These are phyloP conservation scores for Nitzschia sp. DNA, from an alignment of 108 stramenopile genomes.

Conservation along the genomic window DNA sequence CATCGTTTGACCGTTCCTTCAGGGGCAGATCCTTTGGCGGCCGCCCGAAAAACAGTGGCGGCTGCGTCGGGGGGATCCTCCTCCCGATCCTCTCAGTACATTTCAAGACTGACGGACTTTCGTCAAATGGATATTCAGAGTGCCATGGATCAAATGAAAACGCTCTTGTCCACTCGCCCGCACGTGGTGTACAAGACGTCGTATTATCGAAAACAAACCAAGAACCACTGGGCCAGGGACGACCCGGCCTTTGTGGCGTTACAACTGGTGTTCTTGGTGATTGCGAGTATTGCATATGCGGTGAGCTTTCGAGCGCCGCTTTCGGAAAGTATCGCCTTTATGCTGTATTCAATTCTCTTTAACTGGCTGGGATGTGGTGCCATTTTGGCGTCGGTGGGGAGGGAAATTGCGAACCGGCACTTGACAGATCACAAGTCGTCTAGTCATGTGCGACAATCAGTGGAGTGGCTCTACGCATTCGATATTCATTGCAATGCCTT, in stretches of 20 bases:
- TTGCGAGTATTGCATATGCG: slow-evolving; percentile 76
- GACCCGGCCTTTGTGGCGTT: slow-evolving; percentile 97
- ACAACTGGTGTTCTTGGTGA: slow-evolving; percentile 79
- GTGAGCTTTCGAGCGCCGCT: slow-evolving; percentile 68
- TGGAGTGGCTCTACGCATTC: slow-evolving; percentile 98
- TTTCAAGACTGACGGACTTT: slow-evolving; percentile 65
- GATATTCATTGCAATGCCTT: slow-evolving; percentile 99
- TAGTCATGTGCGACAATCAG: slow-evolving; percentile 89
- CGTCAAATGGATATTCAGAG: slow-evolving; percentile 88
- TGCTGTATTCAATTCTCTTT: slow-evolving; percentile 55
- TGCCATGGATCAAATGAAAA: slow-evolving; percentile 89
- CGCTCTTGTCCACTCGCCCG: slow-evolving; percentile 66
- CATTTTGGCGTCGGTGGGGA: slow-evolving; percentile 61
- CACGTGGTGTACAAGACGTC: slow-evolving; percentile 88
- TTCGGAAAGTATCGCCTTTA: slow-evolving; percentile 41
- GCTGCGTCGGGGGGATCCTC: slow-evolving; percentile 16
- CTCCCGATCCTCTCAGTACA: slow-evolving; percentile 47
- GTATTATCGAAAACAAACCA: slow-evolving; percentile 92
- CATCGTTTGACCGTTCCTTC: slow-evolving; percentile 43
- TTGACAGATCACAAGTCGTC: slow-evolving; percentile 61
- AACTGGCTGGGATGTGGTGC: slow-evolving; percentile 72
- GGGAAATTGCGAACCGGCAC: slow-evolving; percentile 81
- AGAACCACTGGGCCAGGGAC: slow-evolving; percentile 98
- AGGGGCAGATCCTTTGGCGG: slow-evolving; percentile 40
- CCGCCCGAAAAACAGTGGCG: slow-evolving; percentile 30